These are phyloP conservation scores for Xylaria sp. DNA, from an alignment of 2,329 filamentous ascomycete species.

Conservation along the genomic window DNA sequence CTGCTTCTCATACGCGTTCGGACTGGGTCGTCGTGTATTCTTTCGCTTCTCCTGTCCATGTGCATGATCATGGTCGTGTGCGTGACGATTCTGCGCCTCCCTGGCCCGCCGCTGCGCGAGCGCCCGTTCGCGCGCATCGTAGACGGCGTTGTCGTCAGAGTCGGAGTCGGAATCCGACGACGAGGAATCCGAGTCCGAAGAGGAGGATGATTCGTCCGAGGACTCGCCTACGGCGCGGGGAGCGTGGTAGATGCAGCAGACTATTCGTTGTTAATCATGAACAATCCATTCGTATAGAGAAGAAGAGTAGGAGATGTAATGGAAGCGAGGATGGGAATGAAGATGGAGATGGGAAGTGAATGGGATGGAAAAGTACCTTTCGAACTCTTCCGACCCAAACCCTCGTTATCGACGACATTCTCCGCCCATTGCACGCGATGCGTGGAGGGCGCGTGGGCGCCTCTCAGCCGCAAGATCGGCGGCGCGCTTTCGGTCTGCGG, in stretches of 20 bases:
- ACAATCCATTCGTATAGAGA: no score
- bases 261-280: conserved; percentile 39
- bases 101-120: conserved; percentile 22
- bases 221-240: conserved; percentile 78
- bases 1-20: conserved; percentile 78
- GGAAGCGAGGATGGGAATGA: no score
- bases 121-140: conserved; percentile 28
- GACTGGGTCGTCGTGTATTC: conserved; percentile 45
- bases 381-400: conserved; percentile 85
- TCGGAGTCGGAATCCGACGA: conserved; percentile 39
- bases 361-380: conserved; percentile 59
- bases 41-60: conserved; percentile 5
- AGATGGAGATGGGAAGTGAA: neutral
- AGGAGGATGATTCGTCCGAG: conserved; percentile 46
- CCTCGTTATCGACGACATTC: conserved; percentile 91
- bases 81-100: conserved; percentile 29
- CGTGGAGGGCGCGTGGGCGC: conserved; percentile 40
- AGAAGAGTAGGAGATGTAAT: no score
- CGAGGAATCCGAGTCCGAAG: conserved; percentile 35
- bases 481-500: conserved; percentile 25
- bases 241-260: conserved; percentile 98
- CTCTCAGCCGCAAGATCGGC: conserved; percentile 47
- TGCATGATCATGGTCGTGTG: conserved; percentile 17
- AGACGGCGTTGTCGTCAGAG: conserved; percentile 17
- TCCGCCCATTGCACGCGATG: conserved; percentile 86